phyloP scores from a whole-genome alignment of 257 asterid genomes.

The Lithospermum erythrorhizon region DNA sequence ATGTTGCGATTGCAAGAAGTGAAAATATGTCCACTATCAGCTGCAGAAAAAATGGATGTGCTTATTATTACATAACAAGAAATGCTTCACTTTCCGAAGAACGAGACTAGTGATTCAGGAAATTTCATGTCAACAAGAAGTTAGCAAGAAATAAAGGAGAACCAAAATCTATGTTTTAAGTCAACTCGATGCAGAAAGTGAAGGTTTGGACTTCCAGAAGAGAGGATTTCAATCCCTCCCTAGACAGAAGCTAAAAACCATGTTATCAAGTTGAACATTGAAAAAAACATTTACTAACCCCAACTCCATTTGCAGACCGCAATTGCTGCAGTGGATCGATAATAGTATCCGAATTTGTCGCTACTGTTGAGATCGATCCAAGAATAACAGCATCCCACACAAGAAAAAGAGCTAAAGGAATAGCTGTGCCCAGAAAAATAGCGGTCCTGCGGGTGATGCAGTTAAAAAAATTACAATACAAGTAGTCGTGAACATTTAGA shows the following conservation, averaged over 20 bases:
- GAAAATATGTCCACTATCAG: constrained; percentile 82
- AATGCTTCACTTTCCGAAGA: not conserved
- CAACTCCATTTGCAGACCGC: constrained; percentile 59
- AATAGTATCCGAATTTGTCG: constrained; percentile 23
- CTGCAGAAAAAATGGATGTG: constrained; percentile 28
- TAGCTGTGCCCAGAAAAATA: constrained; percentile 68
- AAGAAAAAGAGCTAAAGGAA: constrained; percentile 76
- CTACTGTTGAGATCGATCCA: constrained; percentile 51
- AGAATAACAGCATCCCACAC: constrained; percentile 90
- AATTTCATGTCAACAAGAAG: not conserved
- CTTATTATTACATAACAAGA: too few species aligned
- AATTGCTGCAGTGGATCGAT: constrained; percentile 59
- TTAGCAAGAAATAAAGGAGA: not conserved
- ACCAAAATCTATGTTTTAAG: not conserved
- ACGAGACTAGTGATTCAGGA: constrained; percentile 1
- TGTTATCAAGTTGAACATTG: not conserved
- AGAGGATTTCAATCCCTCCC: not conserved
- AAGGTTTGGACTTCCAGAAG: not conserved
- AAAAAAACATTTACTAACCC: constrained; percentile 37
- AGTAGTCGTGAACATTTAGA: not conserved
- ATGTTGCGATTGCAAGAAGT: constrained; percentile 69
- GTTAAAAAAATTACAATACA: not conserved
- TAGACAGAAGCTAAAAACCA: not conserved
- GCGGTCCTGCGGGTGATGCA: constrained; percentile 49
- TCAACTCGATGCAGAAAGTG: too few species aligned